A percentile compares a stretch with the other conserved stretches of the same genome.
Conservation (phyloP, 2,329 filamentous ascomycete species). For the Cladosporium sp. region DNA sequence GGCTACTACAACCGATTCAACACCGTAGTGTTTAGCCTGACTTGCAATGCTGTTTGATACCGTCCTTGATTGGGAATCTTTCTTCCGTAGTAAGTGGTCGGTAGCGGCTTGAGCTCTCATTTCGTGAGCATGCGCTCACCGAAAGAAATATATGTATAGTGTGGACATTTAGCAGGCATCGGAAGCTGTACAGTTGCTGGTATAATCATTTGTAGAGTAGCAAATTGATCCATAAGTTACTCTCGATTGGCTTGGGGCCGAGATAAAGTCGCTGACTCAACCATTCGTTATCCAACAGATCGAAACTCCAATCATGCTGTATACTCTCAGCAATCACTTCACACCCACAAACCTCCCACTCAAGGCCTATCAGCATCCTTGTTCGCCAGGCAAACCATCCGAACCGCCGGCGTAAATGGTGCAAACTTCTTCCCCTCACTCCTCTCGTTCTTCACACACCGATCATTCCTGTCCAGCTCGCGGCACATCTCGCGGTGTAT, state of each 20-base stretch:
- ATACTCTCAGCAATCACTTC: too few relatives aligned
- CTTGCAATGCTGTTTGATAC: neutral
- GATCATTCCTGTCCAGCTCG: neutral
- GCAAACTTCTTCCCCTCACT: constrained; percentile 3
- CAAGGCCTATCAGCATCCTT: neutral
- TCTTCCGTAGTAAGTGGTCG: neutral
- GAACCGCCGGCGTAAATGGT: neutral
- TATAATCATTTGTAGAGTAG: neutral
- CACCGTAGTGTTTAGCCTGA: neutral
- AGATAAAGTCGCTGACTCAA: neutral
- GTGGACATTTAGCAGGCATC: neutral
- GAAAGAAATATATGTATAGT: neutral
- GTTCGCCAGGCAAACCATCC: constrained; percentile 6
- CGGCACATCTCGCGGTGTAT: neutral
- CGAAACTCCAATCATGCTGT: neutral
- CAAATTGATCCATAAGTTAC: neutral
- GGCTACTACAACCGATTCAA: neutral
- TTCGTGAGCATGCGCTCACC: neutral
- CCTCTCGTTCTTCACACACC: constrained; percentile 1
- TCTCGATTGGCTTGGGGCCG: neutral
- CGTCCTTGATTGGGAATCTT: neutral
- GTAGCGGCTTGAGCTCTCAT: neutral
- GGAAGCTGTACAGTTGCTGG: neutral
- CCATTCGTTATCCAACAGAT: neutral
- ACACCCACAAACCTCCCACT: neutral